Conservation (phyloP, 2,329 filamentous ascomycete genomes). For the Zopfia rhizophila region DNA sequence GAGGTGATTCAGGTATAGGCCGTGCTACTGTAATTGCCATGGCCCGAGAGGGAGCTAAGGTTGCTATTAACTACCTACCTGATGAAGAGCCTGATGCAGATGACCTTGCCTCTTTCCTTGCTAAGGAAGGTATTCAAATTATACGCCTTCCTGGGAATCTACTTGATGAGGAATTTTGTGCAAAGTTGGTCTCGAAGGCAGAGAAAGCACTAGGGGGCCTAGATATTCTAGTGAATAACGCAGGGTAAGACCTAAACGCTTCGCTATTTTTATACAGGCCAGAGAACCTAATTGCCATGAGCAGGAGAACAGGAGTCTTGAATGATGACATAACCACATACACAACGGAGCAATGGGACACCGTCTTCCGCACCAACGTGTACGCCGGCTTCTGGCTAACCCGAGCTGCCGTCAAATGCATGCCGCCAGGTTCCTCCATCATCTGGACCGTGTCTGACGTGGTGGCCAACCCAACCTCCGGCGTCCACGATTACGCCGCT, state of each 20-base stretch:
- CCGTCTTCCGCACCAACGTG: too few species aligned
- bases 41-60: conserved; percentile 14
- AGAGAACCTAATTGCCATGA: neutral
- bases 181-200: conserved; percentile 7
- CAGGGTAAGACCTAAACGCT: conserved; percentile 16
- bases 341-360: conserved; percentile 14
- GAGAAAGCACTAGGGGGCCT: conserved; percentile 10
- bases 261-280: neutral
- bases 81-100: conserved; percentile 14
- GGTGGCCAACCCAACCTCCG: conserved; percentile 1
- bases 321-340: conserved; percentile 16
- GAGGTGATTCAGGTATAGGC: conserved; percentile 28
- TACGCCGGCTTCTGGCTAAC: conserved; percentile 16
- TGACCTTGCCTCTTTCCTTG: conserved; percentile 13
- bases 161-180: conserved; percentile 15
- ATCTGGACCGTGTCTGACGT: conserved; percentile 19
- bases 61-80: conserved; percentile 17
- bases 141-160: conserved; percentile 17
- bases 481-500: conserved; percentile 11
- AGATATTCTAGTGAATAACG: conserved; percentile 21
- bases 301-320: conserved; percentile 2
- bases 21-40: conserved; percentile 15
- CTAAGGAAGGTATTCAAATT: conserved; percentile 16
- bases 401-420: conserved; percentile 11
- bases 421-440: conserved; percentile 16